Evolutionary conservation across 768 basidiomycete genomes (phyloP).

Genomic region (Dentipellis sp.): DNA sequence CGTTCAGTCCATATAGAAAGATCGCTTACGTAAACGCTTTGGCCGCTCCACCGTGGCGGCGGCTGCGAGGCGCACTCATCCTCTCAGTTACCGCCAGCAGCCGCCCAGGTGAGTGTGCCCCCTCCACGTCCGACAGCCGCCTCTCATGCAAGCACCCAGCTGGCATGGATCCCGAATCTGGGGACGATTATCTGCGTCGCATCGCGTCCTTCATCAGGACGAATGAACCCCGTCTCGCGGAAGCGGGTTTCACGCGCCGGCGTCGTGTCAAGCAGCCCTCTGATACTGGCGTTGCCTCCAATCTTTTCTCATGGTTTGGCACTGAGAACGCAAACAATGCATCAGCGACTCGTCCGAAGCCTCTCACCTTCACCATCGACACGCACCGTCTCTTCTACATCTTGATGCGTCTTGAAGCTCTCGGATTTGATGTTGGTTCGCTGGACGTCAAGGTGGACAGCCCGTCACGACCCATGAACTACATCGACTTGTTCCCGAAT

Average conservation of each 20-base stretch:
- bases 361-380: conserved; percentile 62
- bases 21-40: not conserved
- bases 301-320: conserved; percentile 55
- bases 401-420: conserved; percentile 76
- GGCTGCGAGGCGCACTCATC: not conserved
- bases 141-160: conserved; percentile 18
- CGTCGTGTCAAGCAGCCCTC: conserved; percentile 29
- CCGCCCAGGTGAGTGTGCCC: not conserved
- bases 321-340: conserved; percentile 24
- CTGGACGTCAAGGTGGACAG: conserved; percentile 69
- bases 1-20: not conserved
- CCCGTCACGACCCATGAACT: conserved; percentile 72
- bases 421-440: conserved; percentile 68
- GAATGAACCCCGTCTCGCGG: conserved; percentile 67
- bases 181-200: conserved; percentile 68
- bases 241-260: conserved; percentile 43
- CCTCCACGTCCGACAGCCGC: not conserved
- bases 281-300: conserved; percentile 33
- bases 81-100: not conserved
- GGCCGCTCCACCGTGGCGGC: not conserved
- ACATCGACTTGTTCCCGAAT: conserved; percentile 47
- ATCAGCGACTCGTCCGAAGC: conserved; percentile 31
- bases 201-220: conserved; percentile 62
- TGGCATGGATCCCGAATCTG: conserved; percentile 45
- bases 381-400: conserved; percentile 83